phyloP scores from a whole-genome alignment of 495 filamentous ascomycete species.

The Peziza echinospora region DNA sequence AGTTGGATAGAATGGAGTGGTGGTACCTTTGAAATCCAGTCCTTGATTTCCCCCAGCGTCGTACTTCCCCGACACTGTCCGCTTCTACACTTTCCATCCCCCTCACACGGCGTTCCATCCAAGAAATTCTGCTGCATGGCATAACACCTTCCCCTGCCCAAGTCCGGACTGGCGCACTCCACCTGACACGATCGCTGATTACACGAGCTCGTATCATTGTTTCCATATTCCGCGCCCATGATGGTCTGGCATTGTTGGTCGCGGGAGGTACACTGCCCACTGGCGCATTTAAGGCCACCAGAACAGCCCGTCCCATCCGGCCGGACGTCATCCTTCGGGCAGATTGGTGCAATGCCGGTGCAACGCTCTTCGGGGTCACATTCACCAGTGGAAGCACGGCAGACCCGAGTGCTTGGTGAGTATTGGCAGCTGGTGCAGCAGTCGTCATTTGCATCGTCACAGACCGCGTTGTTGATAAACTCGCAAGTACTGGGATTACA shows the following conservation, averaged over 20 bases:
- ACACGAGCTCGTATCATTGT: conserved; percentile 69
- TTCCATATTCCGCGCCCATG: conserved; percentile 54
- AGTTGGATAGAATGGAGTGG: neutral
- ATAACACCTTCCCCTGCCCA: conserved; percentile 42
- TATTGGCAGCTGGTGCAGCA: conserved; percentile 69
- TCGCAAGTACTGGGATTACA: conserved; percentile 79
- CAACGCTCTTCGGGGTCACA: conserved; percentile 79
- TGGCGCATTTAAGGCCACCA: conserved; percentile 52
- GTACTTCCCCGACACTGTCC: conserved; percentile 47
- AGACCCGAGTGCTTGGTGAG: conserved; percentile 41
- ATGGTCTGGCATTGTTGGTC: conserved; percentile 73
- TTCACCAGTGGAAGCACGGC: conserved; percentile 49
- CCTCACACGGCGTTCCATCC: conserved; percentile 72
- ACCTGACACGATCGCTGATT: conserved; percentile 48
- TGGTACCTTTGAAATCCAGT: conserved; percentile 36
- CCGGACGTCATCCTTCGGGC: conserved; percentile 47
- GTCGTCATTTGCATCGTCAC: conserved; percentile 36
- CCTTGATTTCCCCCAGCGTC: conserved; percentile 35
- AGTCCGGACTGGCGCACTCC: conserved; percentile 50
- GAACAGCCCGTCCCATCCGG: conserved; percentile 45
- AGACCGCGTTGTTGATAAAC: conserved; percentile 53
- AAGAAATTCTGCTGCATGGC: conserved; percentile 78
- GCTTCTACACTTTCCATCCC: conserved; percentile 57
- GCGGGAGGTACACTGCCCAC: conserved; percentile 85
- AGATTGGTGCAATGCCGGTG: conserved; percentile 46